Percentiles rank a stretch among this genome's conserved stretches.
phyloP scores from a whole-genome alignment of 129 eudicot genomes.

The Sambucus nigra region DNA sequence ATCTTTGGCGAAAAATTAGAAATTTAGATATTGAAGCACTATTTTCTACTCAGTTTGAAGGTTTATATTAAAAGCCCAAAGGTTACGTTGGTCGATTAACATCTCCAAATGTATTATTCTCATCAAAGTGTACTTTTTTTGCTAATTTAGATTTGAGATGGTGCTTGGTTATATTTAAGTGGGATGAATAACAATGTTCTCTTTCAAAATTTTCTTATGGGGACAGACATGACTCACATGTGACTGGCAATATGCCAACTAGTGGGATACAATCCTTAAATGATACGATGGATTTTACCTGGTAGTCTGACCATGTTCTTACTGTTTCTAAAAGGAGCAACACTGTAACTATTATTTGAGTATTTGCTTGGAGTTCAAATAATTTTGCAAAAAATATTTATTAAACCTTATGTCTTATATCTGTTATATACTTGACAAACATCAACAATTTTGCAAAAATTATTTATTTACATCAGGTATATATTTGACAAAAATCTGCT shows the following conservation, averaged over 20 bases:
- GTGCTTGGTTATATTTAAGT: constrained; percentile 39
- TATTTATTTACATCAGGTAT: no score
- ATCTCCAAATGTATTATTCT: constrained; percentile 63
- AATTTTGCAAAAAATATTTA: no score
- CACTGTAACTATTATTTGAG: constrained; percentile 33
- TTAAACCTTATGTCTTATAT: no score
- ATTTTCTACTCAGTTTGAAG: constrained; percentile 54
- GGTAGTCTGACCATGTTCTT: constrained; percentile 79
- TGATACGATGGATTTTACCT: constrained; percentile 65
- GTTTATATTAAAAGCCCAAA: constrained; percentile 50
- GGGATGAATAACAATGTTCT: constrained; percentile 34
- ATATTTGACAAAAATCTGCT: no score
- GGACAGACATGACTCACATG: constrained; percentile 17
- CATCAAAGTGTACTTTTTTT: constrained; percentile 55
- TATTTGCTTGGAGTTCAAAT: no score
- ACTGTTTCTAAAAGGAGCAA: constrained; percentile 55
- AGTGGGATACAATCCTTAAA: constrained; percentile 13
- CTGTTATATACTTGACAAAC: no score
- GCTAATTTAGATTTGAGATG: constrained; percentile 80
- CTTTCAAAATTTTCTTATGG: constrained; percentile 29
- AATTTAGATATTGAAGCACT: constrained; percentile 42
- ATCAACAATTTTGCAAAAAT: no score
- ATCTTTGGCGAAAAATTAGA: constrained; percentile 54
- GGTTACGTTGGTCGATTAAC: constrained; percentile 45
- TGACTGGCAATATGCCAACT: constrained; percentile 9